These are phyloP conservation scores for Penicillium waksmanii DNA, from an alignment of 495 filamentous ascomycete genomes.

Conservation along the genomic window DNA sequence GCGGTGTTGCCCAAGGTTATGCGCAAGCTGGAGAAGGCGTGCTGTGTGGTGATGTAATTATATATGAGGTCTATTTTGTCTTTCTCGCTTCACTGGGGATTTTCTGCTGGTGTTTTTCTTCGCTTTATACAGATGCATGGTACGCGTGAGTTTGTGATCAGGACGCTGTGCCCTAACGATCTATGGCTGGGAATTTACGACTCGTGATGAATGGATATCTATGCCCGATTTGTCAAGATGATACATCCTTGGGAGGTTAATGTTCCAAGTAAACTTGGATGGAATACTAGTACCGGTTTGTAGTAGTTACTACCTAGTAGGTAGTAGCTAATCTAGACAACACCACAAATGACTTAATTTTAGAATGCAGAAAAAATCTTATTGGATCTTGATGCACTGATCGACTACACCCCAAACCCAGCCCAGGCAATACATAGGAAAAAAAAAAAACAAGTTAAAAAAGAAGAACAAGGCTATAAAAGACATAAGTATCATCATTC, in stretches of 20 bases:
- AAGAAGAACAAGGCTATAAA: constrained; percentile 20
- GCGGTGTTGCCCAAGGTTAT: constrained; percentile 62
- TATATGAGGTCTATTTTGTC: background rate
- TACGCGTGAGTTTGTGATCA: background rate
- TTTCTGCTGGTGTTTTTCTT: background rate
- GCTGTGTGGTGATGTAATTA: constrained; percentile 78
- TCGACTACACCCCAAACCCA: constrained; percentile 24
- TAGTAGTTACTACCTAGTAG: background rate
- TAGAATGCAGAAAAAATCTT: constrained; percentile 9
- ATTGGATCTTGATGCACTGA: constrained; percentile 15
- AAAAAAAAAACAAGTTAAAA: constrained; percentile 9
- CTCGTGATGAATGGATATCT: background rate
- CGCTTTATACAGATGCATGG: background rate
- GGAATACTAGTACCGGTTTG: background rate
- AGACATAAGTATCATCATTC: constrained; percentile 38
- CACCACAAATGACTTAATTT: background rate
- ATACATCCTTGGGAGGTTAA: background rate
- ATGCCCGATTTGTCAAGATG: background rate
- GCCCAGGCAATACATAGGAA: constrained; percentile 17
- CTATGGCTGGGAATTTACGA: background rate
- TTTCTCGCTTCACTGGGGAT: background rate
- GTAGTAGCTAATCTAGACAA: background rate
- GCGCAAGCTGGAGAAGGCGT: constrained; percentile 67
- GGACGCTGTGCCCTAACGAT: background rate
- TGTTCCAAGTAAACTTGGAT: too few relatives aligned